These are phyloP conservation scores for Aurifilum marmelostoma DNA, from an alignment of 2,329 filamentous ascomycete genomes.

Conservation along the genomic window DNA sequence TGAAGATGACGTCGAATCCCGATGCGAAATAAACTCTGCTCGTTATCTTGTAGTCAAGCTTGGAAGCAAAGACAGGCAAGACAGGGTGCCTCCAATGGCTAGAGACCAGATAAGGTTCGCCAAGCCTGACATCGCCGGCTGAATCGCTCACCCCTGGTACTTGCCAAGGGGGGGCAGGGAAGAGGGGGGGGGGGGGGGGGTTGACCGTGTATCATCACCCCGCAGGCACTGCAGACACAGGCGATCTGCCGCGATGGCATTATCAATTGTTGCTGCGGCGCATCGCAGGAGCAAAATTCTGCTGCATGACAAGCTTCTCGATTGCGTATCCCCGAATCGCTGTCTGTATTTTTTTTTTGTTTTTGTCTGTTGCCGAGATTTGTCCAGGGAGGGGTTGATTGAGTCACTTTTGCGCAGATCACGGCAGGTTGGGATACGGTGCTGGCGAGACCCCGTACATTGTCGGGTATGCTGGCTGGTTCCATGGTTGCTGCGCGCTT, in stretches of 20 bases:
- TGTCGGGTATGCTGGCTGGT: slow-evolving; percentile 32
- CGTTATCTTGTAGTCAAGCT: slow-evolving; percentile 19
- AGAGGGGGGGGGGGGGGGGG: too few relatives aligned
- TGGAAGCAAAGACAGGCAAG: slow-evolving; percentile 12
- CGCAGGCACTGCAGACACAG: neutral
- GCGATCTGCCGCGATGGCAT: neutral
- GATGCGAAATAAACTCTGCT: slow-evolving; percentile 22
- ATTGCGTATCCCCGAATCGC: slow-evolving; percentile 11
- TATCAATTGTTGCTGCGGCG: slow-evolving; percentile 17
- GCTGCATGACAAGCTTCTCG: slow-evolving; percentile 20
- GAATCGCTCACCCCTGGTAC: slow-evolving; percentile 11
- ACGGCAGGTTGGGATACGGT: slow-evolving; percentile 37
- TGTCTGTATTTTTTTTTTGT: neutral
- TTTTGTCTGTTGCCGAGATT: slow-evolving; percentile 4
- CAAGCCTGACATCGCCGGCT: slow-evolving; percentile 17
- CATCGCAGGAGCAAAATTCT: slow-evolving; percentile 12
- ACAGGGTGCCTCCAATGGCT: slow-evolving; percentile 16
- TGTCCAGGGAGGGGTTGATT: neutral
- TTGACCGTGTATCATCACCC: neutral
- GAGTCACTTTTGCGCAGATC: slow-evolving; percentile 4
- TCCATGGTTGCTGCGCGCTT: slow-evolving; percentile 39
- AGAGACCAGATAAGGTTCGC: slow-evolving; percentile 21
- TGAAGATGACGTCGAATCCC: slow-evolving; percentile 23
- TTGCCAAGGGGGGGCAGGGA: neutral
- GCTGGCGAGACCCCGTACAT: slow-evolving; percentile 39